These are phyloP conservation scores for Eutrema japonicum DNA, from an alignment of 345 rosid species.

Conservation along the genomic window DNA sequence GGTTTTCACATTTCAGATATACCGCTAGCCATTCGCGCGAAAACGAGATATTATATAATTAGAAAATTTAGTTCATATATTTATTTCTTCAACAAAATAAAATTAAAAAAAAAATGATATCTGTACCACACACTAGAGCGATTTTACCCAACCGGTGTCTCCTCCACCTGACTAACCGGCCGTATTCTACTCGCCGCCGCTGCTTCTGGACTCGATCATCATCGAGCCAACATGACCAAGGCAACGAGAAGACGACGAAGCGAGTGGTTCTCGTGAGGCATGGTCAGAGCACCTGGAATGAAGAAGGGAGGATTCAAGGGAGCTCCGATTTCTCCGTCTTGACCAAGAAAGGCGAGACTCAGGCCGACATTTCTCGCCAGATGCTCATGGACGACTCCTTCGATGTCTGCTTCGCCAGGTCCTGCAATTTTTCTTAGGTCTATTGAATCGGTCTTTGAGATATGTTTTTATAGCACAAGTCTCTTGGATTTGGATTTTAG, in stretches of 20 bases:
- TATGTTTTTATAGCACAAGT: background rate
- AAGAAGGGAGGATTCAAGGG: slow-evolving; percentile 93
- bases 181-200: slow-evolving; percentile 21
- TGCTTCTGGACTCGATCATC: slow-evolving; percentile 44
- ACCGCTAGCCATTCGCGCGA: slow-evolving; percentile 8
- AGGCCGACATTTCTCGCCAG: slow-evolving; percentile 86
- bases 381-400: slow-evolving; percentile 85
- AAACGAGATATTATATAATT: background rate
- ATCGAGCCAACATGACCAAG: slow-evolving; percentile 43
- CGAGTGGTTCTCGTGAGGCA: slow-evolving; percentile 91
- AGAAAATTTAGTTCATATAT: background rate
- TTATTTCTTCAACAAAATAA: background rate
- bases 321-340: slow-evolving; percentile 85
- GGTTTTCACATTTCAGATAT: too few relatives aligned
- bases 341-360: slow-evolving; percentile 87
- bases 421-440: background rate
- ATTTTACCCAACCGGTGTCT: slow-evolving; percentile 40
- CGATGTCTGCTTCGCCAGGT: slow-evolving; percentile 88
- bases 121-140: slow-evolving; percentile 44
- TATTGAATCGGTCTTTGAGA: background rate
- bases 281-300: slow-evolving; percentile 98
- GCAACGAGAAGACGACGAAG: slow-evolving; percentile 52
- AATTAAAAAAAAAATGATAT: slow-evolving; percentile 45
- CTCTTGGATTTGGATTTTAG: slow-evolving; percentile 13
- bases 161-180: slow-evolving; percentile 33